A percentile compares a stretch with the other conserved stretches of the same genome.
Evolutionary conservation across 352 stramenopile genomes (phyloP).

Genomic region (Globisporangium acanthophoron): DNA sequence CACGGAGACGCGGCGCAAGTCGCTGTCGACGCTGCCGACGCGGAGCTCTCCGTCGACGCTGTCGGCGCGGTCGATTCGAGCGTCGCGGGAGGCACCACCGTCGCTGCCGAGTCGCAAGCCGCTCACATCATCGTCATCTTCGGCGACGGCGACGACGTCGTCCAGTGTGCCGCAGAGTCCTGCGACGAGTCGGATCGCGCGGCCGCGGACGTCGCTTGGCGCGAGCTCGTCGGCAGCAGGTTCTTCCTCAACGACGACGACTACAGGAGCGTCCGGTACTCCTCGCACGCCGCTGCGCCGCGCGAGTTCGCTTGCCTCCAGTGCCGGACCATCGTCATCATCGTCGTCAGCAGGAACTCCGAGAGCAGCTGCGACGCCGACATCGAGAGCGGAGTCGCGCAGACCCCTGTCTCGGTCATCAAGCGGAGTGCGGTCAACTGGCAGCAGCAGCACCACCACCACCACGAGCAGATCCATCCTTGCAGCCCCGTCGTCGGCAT

Average conservation of each 20-base stretch:
- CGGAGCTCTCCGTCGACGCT: constrained; percentile 18
- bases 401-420: constrained; percentile 9
- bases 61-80: constrained; percentile 17
- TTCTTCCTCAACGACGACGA: constrained; percentile 15
- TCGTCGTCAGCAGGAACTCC: constrained; percentile 11
- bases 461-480: not conserved
- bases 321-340: constrained; percentile 15
- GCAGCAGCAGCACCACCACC: not conserved
- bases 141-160: constrained; percentile 10
- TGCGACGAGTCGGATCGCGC: constrained; percentile 18
- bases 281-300: constrained; percentile 22
- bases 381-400: constrained; percentile 4
- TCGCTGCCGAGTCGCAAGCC: constrained; percentile 16
- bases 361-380: constrained; percentile 11
- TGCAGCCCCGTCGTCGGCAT: not conserved
- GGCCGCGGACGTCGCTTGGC: constrained; percentile 18
- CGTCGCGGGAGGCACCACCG: constrained; percentile 9
- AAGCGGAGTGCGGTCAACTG: constrained; percentile 1
- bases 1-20: constrained; percentile 29
- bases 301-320: constrained; percentile 16
- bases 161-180: constrained; percentile 15
- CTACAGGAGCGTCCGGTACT: constrained; percentile 14
- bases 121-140: constrained; percentile 12
- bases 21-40: constrained; percentile 35
- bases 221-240: not conserved